Base-by-base conservation (phyloP, 352 stramenopile species). In the Globisporangium uncinulatum region DNA sequence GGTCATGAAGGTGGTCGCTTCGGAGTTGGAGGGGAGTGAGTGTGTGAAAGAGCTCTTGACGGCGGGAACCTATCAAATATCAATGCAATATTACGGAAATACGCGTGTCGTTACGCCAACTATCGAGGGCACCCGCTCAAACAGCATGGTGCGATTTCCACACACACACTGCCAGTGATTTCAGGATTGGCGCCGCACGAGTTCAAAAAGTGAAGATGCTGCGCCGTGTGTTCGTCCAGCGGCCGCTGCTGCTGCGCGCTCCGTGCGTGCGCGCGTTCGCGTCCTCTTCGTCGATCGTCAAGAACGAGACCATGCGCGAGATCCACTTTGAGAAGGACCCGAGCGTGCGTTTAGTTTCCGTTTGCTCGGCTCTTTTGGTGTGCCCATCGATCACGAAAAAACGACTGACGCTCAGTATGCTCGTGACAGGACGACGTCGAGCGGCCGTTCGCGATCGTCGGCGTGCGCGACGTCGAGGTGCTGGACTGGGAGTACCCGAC, bases 381-480 rank as follows among this genome's bases (percentile, higher is more conserved):
- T 9, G 2, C 8, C 4, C 37, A 45, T 17, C 24, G 21, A 9
- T 37, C 24, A 50, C n/a, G 42, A 7, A 17, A 4, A 4, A 17
- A 45, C 13, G n/a, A 29, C 39, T 57, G 11, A 20, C 50, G 39
- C 48, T 62, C 24, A 11, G 7, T 54, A 6, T 47, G 10, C 42
- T 13, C 20, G 24, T 17, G 14, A 19, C 19, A 72, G 77, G 69
- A 88, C 31, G 71, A 63, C 24, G 63, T 48, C 0, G 50, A 70
- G 34, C 71, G 72, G 36, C 77, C 80, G 9, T 94, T 92, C 71
- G 79, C 79, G 42, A 88, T 94, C 36, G 76, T 94, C 1, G 83
- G 83, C 20, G 79, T 92, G 49, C 83, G 83, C 19, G 83, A 94
- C 62, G 72, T 89, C 14, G 83, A 94, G 54, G 74, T 90, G 62